phyloP scores from a whole-genome alignment of 352 stramenopile genomes.

The Phytopythium delawarense region DNA sequence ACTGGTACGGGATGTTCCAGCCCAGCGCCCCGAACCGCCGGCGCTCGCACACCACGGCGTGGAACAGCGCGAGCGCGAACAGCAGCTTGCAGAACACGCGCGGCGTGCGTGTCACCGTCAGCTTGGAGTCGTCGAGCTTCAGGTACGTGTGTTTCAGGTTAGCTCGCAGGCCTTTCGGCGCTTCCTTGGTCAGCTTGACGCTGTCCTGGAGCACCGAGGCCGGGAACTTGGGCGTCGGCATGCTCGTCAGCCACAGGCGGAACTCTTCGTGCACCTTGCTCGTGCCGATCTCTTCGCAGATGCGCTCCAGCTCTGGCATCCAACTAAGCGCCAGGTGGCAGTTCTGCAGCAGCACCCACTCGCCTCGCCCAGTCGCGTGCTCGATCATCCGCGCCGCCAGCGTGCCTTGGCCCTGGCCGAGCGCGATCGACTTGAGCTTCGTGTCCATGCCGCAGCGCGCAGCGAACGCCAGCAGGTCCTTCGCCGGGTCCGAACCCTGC shows the following conservation, averaged over 20 bases:
- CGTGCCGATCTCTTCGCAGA: constrained; percentile 89
- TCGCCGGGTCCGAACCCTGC: constrained; percentile 91
- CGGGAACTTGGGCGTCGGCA: constrained; percentile 77
- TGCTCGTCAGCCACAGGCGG: constrained; percentile 92
- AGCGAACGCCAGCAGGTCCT: constrained; percentile 91
- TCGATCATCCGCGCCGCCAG: constrained; percentile 91
- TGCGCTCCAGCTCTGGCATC: constrained; percentile 93
- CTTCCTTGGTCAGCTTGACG: constrained; percentile 97
- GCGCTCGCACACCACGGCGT: constrained; percentile 91
- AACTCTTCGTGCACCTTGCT: constrained; percentile 91
- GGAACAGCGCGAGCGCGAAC: constrained; percentile 91
- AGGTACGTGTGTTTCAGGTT: constrained; percentile 95
- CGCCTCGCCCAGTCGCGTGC: constrained; percentile 77
- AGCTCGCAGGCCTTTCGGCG: constrained; percentile 90
- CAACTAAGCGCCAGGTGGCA: constrained; percentile 94
- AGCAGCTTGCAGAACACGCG: constrained; percentile 92
- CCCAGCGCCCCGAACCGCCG: constrained; percentile 93
- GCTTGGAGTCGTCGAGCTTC: constrained; percentile 88
- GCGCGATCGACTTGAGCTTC: constrained; percentile 91
- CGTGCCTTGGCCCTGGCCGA: constrained; percentile 91
- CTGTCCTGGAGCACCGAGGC: constrained; percentile 93
- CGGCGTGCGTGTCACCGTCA: constrained; percentile 85
- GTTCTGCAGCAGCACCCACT: constrained; percentile 95
- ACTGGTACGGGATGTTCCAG: constrained; percentile 97
- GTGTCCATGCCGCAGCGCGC: constrained; percentile 78